Evolutionary conservation across 163 green algal genomes (phyloP).

Genomic region (Chlorella variabilis): DNA sequence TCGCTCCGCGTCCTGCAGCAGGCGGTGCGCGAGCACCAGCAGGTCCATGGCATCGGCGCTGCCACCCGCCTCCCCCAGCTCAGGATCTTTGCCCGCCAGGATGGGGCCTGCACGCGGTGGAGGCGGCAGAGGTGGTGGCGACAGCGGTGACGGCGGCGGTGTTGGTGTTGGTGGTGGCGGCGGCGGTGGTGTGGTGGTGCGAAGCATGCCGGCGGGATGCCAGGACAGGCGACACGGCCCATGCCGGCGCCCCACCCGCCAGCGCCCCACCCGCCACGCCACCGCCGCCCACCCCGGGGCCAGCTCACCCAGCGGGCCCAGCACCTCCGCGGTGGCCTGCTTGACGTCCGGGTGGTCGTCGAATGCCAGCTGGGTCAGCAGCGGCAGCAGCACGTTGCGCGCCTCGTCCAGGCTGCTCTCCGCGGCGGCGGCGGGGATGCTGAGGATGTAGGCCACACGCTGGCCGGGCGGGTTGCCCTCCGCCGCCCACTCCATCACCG

Average conservation of each 20-base stretch:
- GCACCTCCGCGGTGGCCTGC: slow-evolving; percentile 18
- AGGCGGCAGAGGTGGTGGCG: not conserved
- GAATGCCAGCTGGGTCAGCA: slow-evolving; percentile 31
- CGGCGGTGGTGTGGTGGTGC: too few relatives aligned
- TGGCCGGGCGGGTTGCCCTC: slow-evolving; percentile 17
- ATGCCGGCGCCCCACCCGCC: too few relatives aligned
- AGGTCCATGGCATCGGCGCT: slow-evolving; percentile 27
- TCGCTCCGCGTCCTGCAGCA: slow-evolving; percentile 27
- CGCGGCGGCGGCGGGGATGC: slow-evolving; percentile 17
- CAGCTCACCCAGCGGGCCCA: slow-evolving; percentile 18
- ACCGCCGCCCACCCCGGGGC: too few relatives aligned
- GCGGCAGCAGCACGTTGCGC: slow-evolving; percentile 13
- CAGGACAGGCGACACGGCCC: too few relatives aligned
- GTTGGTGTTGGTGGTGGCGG: not conserved
- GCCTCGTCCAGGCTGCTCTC: slow-evolving; percentile 9
- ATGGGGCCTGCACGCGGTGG: not conserved
- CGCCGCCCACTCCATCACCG: slow-evolving; percentile 8
- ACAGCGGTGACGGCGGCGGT: not conserved
- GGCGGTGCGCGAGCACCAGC: slow-evolving; percentile 27
- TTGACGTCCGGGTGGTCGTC: slow-evolving; percentile 24
- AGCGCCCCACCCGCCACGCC: too few relatives aligned
- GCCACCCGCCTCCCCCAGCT: not conserved
- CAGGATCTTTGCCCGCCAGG: slow-evolving; percentile 16
- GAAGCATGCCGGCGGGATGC: too few relatives aligned
- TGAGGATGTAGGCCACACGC: slow-evolving; percentile 22